A percentile compares a stretch with the other conserved stretches of the same genome.
Evolutionary conservation across 306 rosid genomes (phyloP).

Genomic region (Rosa persica): DNA sequence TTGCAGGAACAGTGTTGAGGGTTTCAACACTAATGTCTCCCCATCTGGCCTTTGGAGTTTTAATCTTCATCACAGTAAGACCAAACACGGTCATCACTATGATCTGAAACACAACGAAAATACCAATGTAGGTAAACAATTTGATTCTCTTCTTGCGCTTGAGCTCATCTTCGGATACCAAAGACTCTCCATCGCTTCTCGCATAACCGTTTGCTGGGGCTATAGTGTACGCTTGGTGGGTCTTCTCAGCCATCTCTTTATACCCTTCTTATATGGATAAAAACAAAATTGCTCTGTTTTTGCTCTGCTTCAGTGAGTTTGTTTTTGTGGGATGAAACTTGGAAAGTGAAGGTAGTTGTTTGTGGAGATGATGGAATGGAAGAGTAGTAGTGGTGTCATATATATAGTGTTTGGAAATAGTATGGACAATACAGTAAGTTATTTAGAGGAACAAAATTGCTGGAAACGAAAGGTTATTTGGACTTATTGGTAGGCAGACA

Average conservation of each 20-base stretch:
- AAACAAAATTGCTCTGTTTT: neutral
- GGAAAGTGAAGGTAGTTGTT: neutral
- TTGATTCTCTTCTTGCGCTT: conserved; percentile 17
- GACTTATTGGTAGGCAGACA: neutral
- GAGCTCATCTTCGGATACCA: conserved; percentile 9
- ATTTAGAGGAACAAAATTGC: neutral
- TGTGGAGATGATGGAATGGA: neutral
- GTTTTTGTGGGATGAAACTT: neutral
- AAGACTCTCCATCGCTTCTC: conserved; percentile 10
- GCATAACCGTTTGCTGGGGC: neutral
- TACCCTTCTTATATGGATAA: neutral
- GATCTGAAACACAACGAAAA: neutral
- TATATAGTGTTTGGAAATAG: neutral
- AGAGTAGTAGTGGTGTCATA: neutral
- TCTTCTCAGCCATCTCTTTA: conserved; percentile 9
- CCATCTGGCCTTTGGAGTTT: neutral
- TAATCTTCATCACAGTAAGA: conserved; percentile 5
- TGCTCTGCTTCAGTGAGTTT: neutral
- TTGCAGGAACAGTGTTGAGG: neutral
- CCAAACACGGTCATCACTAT: neutral
- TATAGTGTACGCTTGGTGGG: neutral
- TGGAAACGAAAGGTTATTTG: neutral
- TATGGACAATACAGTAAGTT: neutral
- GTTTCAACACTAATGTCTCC: neutral
- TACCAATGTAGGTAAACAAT: neutral